phyloP scores from a whole-genome alignment of 768 basidiomycete species.

The Paxillus rubicundulus region DNA sequence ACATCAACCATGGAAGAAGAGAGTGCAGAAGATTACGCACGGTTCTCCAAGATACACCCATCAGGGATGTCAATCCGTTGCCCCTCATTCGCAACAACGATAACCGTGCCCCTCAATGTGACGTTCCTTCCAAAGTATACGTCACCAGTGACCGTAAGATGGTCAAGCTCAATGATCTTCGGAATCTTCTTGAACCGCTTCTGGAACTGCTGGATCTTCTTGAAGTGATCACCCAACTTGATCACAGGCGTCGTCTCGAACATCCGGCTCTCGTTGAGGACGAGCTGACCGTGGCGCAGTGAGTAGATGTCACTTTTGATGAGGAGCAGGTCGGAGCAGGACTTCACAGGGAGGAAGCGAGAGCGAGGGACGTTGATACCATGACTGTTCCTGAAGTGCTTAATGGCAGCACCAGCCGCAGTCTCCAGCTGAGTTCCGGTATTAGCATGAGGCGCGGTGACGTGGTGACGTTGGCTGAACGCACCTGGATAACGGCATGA shows the following conservation, averaged over 20 bases:
- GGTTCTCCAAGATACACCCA: conserved; percentile 68
- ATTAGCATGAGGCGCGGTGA: not conserved
- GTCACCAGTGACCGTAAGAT: conserved; percentile 70
- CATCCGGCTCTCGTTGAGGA: conserved; percentile 57
- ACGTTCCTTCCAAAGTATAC: conserved; percentile 66
- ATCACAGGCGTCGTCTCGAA: conserved; percentile 67
- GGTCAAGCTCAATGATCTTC: conserved; percentile 69
- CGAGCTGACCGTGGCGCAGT: conserved; percentile 64
- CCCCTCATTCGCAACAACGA: conserved; percentile 76
- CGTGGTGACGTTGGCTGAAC: not conserved
- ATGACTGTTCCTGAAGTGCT: conserved; percentile 63
- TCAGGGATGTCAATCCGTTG: conserved; percentile 74
- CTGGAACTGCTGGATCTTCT: conserved; percentile 71
- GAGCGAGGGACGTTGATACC: conserved; percentile 73
- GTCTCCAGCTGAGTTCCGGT: conserved; percentile 54
- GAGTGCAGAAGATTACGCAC: conserved; percentile 30
- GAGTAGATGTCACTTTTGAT: conserved; percentile 72
- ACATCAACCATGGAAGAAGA: conserved; percentile 13
- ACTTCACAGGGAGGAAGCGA: conserved; percentile 68
- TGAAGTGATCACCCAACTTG: conserved; percentile 76
- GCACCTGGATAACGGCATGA: conserved; percentile 62
- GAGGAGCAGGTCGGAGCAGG: conserved; percentile 60
- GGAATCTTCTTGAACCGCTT: conserved; percentile 77
- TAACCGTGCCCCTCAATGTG: conserved; percentile 64
- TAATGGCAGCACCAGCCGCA: conserved; percentile 73